Conservation (phyloP, 1,284 basidiomycete species). For the Megacollybia platyphylla region DNA sequence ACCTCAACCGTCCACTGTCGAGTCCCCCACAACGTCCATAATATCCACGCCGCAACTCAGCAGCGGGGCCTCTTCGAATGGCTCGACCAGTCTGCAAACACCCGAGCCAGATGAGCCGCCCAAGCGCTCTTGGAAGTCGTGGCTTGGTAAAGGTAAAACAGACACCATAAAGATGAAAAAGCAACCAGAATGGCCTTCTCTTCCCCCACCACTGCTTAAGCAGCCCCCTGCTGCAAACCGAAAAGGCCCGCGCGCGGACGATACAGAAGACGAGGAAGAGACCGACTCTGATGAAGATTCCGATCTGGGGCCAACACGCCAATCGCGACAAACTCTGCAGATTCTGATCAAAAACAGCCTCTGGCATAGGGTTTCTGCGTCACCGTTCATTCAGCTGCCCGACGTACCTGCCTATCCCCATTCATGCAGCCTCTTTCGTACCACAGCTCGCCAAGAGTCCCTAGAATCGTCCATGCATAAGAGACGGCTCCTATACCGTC, state of each 20-base stretch:
- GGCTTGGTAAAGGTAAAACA: constrained; percentile 29
- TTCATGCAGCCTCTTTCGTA: constrained; percentile 33
- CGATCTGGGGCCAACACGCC: constrained; percentile 1
- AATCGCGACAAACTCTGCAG: constrained; percentile 18
- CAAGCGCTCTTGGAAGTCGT: constrained; percentile 36
- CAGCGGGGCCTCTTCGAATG: constrained; percentile 38
- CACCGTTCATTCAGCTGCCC: constrained; percentile 37
- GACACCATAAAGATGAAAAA: constrained; percentile 13
- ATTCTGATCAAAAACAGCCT: constrained; percentile 27
- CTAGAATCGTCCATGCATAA: constrained; percentile 36
- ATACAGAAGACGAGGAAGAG: neutral
- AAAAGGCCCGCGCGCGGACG: neutral
- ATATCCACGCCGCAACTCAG: constrained; percentile 18
- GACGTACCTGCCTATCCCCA: constrained; percentile 44
- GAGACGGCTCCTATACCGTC: constrained; percentile 31
- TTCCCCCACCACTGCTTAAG: constrained; percentile 7
- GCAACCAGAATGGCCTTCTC: constrained; percentile 6
- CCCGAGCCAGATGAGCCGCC: constrained; percentile 35
- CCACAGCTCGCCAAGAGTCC: constrained; percentile 25
- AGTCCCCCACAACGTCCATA: constrained; percentile 10
- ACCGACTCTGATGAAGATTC: constrained; percentile 9
- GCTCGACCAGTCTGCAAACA: constrained; percentile 44
- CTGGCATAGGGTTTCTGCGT: constrained; percentile 22
- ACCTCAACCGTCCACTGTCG: constrained; percentile 5
- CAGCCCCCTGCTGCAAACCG: constrained; percentile 8